A percentile compares a stretch with the other conserved stretches of the same genome.
These are phyloP conservation scores for Ilex paraguariensis DNA, from an alignment of 305 asterid genomes.

Conservation along the genomic window DNA sequence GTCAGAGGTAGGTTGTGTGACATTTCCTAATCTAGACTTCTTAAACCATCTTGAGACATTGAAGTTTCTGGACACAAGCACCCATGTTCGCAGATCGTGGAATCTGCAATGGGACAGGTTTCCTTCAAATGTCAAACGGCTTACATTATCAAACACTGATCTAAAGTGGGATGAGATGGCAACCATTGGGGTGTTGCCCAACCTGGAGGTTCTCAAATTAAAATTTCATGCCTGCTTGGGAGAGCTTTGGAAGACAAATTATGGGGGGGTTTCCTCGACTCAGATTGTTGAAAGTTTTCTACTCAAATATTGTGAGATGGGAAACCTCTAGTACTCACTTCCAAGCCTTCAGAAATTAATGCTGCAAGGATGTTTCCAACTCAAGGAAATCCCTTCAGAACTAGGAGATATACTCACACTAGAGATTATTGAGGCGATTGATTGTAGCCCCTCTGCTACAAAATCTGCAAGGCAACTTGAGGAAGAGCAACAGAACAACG, in stretches of 20 bases:
- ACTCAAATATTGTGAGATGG: too few relatives aligned
- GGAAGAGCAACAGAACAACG: not conserved
- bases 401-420: slow-evolving; percentile 15
- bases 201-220: slow-evolving; percentile 19
- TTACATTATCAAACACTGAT: slow-evolving; percentile 2
- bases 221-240: not conserved
- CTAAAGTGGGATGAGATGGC: not conserved
- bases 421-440: slow-evolving; percentile 7
- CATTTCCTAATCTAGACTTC: not conserved
- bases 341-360: slow-evolving; percentile 1
- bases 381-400: slow-evolving; percentile 12
- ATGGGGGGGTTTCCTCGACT: not conserved
- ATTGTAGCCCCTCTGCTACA: slow-evolving; percentile 9
- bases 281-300: too few relatives aligned
- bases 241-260: slow-evolving; percentile 19
- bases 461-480: too few relatives aligned
- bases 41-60: too few relatives aligned
- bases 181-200: slow-evolving; percentile 7
- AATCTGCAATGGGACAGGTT: not conserved
- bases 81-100: too few relatives aligned
- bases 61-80: too few relatives aligned
- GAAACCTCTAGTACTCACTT: too few relatives aligned
- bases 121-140: slow-evolving; percentile 12
- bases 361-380: slow-evolving; percentile 1
- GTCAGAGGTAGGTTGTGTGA: too few relatives aligned